These are phyloP conservation scores for Didymella arachidicola DNA, from an alignment of 2,329 filamentous ascomycete species.

Conservation along the genomic window DNA sequence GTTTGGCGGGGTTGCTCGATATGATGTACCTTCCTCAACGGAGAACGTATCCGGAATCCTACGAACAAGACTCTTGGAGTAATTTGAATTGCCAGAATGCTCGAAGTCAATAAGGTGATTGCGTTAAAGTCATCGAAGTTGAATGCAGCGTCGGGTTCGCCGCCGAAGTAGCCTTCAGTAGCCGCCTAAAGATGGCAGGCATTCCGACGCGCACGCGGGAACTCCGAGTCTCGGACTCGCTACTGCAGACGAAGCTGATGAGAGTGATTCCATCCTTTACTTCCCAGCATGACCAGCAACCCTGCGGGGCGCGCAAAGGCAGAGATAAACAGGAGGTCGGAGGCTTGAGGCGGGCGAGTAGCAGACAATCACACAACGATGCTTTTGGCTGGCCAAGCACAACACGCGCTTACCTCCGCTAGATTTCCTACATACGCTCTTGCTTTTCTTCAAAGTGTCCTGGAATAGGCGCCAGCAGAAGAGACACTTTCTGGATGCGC, in stretches of 20 bases:
- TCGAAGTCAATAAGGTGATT: not conserved
- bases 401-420: not conserved
- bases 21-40: constrained; percentile 1
- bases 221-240: constrained; percentile 2
- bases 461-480: not conserved
- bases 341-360: too few species aligned
- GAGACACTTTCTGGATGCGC: not conserved
- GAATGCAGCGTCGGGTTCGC: constrained; percentile 15
- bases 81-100: not conserved
- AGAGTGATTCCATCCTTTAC: not conserved
- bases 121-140: not conserved
- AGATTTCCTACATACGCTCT: not conserved
- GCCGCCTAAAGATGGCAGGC: constrained; percentile 5
- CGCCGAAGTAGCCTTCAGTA: constrained; percentile 20
- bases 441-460: not conserved
- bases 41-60: constrained; percentile 10
- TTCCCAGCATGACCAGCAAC: not conserved
- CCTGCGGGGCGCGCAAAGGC: not conserved
- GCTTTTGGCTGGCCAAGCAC: not conserved
- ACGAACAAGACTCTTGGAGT: not conserved
- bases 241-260: not conserved
- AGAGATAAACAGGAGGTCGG: not conserved
- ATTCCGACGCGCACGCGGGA: constrained; percentile 1
- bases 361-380: not conserved
- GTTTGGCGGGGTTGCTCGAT: constrained; percentile 10